A percentile compares a stretch with the other conserved stretches of the same genome.
phyloP scores from a whole-genome alignment of 306 rosid species.

The Acmispon strigosus region DNA sequence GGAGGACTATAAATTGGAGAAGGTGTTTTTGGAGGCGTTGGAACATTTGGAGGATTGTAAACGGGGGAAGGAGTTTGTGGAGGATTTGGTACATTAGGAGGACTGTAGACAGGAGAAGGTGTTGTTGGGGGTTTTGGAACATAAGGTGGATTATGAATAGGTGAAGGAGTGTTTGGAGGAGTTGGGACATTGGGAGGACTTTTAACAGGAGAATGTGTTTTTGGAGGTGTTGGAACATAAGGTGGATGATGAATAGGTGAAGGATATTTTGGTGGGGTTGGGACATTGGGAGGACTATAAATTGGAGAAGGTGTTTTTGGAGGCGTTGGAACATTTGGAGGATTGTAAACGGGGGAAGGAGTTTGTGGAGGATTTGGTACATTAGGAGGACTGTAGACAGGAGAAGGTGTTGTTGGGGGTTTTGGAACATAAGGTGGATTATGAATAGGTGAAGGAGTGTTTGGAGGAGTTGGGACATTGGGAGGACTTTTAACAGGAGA shows the following conservation, averaged over 20 bases:
- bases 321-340: too few species aligned
- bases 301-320: too few species aligned
- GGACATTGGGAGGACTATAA: too few species aligned
- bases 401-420: not conserved
- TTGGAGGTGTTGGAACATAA: not conserved
- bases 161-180: slow-evolving; percentile 8
- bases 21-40: too few species aligned
- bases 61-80: not conserved
- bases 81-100: slow-evolving; percentile 1
- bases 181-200: not conserved
- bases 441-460: not conserved
- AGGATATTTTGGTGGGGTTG: too few species aligned
- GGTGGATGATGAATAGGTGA: too few species aligned
- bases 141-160: not conserved
- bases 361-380: slow-evolving; percentile 1
- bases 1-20: too few species aligned
- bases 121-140: slow-evolving; percentile 1
- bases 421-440: not conserved
- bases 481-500: not conserved
- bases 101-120: not conserved
- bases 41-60: too few species aligned
- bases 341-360: too few species aligned
- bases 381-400: not conserved
- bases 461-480: not conserved
- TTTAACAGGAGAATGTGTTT: not conserved